These are phyloP conservation scores for Cymbopogon flexuosus DNA, from an alignment of 202 grass and related monocot species.

Conservation along the genomic window DNA sequence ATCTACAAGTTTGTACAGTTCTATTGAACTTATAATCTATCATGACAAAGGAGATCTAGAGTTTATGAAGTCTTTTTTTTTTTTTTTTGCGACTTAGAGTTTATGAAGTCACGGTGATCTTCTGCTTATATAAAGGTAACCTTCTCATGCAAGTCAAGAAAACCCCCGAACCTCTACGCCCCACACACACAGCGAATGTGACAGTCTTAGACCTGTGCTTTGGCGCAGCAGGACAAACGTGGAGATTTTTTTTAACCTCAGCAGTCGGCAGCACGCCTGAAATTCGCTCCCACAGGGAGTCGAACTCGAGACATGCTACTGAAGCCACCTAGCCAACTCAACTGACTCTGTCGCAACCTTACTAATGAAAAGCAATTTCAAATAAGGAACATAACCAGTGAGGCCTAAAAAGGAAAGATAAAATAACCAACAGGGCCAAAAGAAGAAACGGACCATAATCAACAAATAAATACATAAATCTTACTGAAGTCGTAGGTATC, in stretches of 20 bases:
- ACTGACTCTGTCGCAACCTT: background rate
- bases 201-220: background rate
- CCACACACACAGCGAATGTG: background rate
- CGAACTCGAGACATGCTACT: background rate
- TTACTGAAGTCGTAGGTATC: constrained; percentile 28
- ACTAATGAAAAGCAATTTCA: background rate
- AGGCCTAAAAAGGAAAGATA: background rate
- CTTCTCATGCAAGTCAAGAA: background rate
- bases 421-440: background rate
- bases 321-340: background rate
- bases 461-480: constrained; percentile 29
- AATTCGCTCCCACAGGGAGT: background rate
- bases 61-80: too few species aligned
- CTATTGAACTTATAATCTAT: background rate
- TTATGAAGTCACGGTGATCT: background rate
- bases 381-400: background rate
- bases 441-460: background rate
- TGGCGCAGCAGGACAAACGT: background rate
- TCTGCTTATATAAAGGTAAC: background rate
- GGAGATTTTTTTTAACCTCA: background rate
- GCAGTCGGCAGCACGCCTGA: background rate
- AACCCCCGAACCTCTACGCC: background rate
- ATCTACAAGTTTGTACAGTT: background rate
- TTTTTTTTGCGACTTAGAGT: too few species aligned
- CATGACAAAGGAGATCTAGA: background rate